Conservation (phyloP, 495 filamentous ascomycete genomes). For the Penicillium simplicissimum region DNA sequence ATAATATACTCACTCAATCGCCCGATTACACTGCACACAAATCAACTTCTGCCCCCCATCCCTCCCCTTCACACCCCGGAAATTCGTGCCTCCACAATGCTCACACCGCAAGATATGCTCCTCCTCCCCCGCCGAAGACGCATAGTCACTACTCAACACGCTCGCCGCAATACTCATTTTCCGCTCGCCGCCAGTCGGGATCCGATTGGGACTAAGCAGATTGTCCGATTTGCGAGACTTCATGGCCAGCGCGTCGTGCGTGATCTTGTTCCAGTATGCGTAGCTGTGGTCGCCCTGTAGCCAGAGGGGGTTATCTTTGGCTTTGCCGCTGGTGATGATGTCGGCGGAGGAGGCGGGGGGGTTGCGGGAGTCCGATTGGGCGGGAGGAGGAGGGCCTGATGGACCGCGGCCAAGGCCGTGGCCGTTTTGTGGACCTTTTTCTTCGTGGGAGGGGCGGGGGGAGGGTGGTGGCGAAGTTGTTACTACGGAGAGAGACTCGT, state of each 20-base stretch:
- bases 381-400: background rate
- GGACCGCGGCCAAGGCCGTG: background rate
- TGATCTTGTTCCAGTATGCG: constrained; percentile 53
- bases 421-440: constrained; percentile 15
- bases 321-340: constrained; percentile 21
- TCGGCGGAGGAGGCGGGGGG: constrained; percentile 21
- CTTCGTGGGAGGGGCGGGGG: constrained; percentile 31
- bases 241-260: constrained; percentile 46
- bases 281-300: constrained; percentile 54
- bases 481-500: constrained; percentile 34
- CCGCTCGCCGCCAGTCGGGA: constrained; percentile 27
- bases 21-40: constrained; percentile 50
- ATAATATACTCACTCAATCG: constrained; percentile 19
- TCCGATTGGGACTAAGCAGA: constrained; percentile 31
- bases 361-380: constrained; percentile 3
- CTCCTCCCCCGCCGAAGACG: constrained; percentile 38
- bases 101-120: constrained; percentile 50
- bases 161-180: constrained; percentile 38
- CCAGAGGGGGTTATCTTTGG: constrained; percentile 49
- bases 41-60: constrained; percentile 52
- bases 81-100: constrained; percentile 52
- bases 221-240: constrained; percentile 29
- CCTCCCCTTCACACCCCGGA: constrained; percentile 50
- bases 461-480: constrained; percentile 42
- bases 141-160: constrained; percentile 49